Evolutionary conservation across 768 basidiomycete species (phyloP), one percentile per base, ranked within the genome.

Genomic region (Boletus sp.): DNA sequence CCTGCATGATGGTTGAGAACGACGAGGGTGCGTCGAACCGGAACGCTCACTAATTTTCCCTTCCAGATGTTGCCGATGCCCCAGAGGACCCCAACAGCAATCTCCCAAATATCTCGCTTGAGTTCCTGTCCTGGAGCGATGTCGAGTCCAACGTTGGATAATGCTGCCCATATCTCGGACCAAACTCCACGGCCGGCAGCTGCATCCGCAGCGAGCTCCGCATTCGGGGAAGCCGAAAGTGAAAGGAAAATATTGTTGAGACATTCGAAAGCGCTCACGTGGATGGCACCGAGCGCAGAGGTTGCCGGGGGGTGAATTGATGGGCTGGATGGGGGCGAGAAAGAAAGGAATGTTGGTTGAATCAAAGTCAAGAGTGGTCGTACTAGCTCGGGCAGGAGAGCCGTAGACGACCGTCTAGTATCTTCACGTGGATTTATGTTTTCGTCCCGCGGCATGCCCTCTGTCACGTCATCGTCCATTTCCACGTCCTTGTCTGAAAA

Each of bases 231-330:
- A 0, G 81, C 76, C 3, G 85, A 80, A 12, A 90, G 77, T 4
- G 92, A 86, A 36, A 95, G 77, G 65, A 96, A 88, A 39, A 94
- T 78, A 67, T 98, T 97, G 66, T 91, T 94, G 47, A 98, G 78
- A 66, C 94, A 94, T 69, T 96, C 93, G 29, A 95, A 78, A 10
- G 93, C 90, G 60, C 86, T 80, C 55, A 92, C 78, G 67, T 97
- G 94, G 50, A 96, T 84, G 7, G 89, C 84, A 59, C 89, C 83
- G 45, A 98, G 81, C 10, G 79, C 89, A 28, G 93, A 91, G 0
- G 94, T 96, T 12, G 88, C 94, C 2, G 94, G 94, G 40, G 93
- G 91, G 67, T 96, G 91, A 20, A 80, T 76, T 0, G 92, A 94
- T 11, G 83, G 82, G 5, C 80, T 73, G 24, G 83, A 78, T 17